Conservation (phyloP, 345 rosid genomes). For the Noccaea caerulescens region DNA sequence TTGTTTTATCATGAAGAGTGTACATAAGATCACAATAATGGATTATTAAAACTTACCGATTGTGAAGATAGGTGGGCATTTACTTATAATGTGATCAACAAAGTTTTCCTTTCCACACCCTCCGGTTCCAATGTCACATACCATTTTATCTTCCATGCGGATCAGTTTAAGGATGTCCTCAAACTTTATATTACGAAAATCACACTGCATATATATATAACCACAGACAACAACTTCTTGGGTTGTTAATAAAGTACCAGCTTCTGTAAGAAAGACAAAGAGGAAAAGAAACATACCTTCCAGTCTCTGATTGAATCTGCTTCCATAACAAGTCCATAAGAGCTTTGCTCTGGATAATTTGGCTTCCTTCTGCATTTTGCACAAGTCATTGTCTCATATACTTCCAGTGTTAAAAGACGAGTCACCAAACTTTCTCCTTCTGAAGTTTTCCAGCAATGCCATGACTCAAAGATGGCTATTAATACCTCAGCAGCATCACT, state of each 20-base stretch:
- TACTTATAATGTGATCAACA: background rate
- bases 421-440: background rate
- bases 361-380: background rate
- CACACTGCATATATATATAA: background rate
- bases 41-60: background rate
- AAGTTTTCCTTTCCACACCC: slow-evolving; percentile 7
- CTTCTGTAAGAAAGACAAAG: background rate
- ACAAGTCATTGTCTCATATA: background rate
- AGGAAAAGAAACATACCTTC: background rate
- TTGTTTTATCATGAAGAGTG: background rate
- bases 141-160: slow-evolving; percentile 11
- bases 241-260: background rate
- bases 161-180: slow-evolving; percentile 1
- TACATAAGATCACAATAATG: background rate
- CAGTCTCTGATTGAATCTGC: background rate
- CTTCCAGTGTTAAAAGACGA: background rate
- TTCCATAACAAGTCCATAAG: background rate
- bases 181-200: background rate
- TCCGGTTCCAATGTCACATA: slow-evolving; percentile 11
- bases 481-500: background rate
- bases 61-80: slow-evolving; percentile 4
- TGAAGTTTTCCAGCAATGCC: background rate
- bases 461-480: background rate
- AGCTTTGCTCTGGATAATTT: background rate
- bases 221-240: background rate